Percentiles rank a stretch among this genome's conserved stretches.
Evolutionary conservation across 2,329 filamentous ascomycete genomes (phyloP).

Genomic region (Aspergillus novoparasiticus): DNA sequence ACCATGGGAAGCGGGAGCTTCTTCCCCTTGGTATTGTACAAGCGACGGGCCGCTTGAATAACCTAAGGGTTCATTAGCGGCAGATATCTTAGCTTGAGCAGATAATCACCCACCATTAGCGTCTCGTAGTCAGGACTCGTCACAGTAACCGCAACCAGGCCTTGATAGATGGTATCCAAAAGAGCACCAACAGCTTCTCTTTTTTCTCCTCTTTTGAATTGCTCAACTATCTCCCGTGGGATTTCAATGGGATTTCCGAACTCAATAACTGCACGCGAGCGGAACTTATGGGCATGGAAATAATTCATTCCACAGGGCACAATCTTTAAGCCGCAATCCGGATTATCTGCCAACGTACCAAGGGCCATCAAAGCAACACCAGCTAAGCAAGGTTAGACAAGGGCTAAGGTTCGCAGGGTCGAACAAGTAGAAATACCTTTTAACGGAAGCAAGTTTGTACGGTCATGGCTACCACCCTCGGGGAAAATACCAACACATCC

Average conservation of each 20-base stretch:
- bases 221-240: constrained; percentile 76
- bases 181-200: constrained; percentile 85
- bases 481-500: constrained; percentile 97
- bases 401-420: not conserved
- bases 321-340: constrained; percentile 87
- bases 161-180: constrained; percentile 82
- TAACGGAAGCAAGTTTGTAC: constrained; percentile 84
- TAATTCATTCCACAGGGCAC: constrained; percentile 99
- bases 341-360: constrained; percentile 80
- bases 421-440: constrained; percentile 57
- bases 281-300: constrained; percentile 98
- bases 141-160: constrained; percentile 84
- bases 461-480: constrained; percentile 93
- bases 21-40: constrained; percentile 94
- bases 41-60: constrained; percentile 87
- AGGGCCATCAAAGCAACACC: constrained; percentile 98
- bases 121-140: constrained; percentile 94
- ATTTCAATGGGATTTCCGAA: constrained; percentile 90
- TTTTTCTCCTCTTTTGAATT: constrained; percentile 80
- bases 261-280: constrained; percentile 91
- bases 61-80: constrained; percentile 53
- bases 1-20: constrained; percentile 90
- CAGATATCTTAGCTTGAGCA: not conserved
- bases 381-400: constrained; percentile 53
- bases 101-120: constrained; percentile 65